Percentiles rank a stretch among this genome's conserved stretches.
Conservation (phyloP, 208 protist genomes). For the Acanthamoeba lenticulata region DNA sequence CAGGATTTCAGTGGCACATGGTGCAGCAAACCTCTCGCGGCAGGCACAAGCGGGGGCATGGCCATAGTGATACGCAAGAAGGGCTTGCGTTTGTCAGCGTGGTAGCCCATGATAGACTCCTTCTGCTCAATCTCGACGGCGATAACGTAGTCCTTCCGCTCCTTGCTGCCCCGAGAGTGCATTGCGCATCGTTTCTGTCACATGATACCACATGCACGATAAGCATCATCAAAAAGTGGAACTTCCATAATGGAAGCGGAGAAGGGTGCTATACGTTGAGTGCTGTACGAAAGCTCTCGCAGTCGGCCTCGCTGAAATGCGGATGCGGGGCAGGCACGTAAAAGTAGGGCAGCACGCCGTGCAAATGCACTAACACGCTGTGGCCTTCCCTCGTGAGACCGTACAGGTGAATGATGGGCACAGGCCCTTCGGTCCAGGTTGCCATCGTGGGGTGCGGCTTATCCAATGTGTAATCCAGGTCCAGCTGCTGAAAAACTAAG, state of each 20-base stretch:
- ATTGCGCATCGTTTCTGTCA: background rate
- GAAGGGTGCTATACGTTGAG: constrained; percentile 67
- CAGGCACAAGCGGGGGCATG: constrained; percentile 80
- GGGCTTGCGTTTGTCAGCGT: constrained; percentile 35
- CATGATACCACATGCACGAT: background rate
- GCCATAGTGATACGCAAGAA: constrained; percentile 76
- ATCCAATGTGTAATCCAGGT: constrained; percentile 80
- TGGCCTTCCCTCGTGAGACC: constrained; percentile 90
- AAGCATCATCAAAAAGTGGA: background rate
- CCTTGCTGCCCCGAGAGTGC: background rate
- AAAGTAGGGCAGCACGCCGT: constrained; percentile 93
- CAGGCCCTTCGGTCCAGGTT: constrained; percentile 1
- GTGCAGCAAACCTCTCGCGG: constrained; percentile 65
- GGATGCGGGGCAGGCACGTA: constrained; percentile 84
- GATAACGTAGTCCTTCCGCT: constrained; percentile 76
- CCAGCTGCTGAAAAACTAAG: constrained; percentile 83
- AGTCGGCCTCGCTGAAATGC: constrained; percentile 68
- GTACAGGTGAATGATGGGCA: constrained; percentile 88
- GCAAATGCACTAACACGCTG: constrained; percentile 88
- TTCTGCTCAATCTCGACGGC: constrained; percentile 80
- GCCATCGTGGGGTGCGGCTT: constrained; percentile 80
- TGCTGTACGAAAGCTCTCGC: constrained; percentile 54
- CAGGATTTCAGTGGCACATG: background rate
- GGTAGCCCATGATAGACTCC: constrained; percentile 78
- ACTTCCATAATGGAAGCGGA: too few relatives aligned